These are phyloP conservation scores for Omphalotus guepiniiformis DNA, from an alignment of 768 basidiomycete genomes.

Conservation along the genomic window DNA sequence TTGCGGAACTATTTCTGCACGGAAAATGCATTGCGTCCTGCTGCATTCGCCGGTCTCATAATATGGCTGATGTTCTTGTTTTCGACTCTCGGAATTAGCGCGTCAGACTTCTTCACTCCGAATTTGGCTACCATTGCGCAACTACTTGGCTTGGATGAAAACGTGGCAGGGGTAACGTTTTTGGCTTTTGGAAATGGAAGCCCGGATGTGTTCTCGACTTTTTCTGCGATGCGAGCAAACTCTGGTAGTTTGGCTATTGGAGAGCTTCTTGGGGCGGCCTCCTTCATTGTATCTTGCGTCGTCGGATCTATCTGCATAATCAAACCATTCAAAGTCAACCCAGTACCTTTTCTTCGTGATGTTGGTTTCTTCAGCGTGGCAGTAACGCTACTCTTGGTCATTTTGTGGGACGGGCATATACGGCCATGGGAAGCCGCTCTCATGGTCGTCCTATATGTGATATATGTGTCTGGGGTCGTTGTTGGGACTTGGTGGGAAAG, in stretches of 20 bases:
- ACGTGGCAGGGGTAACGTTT: conserved; percentile 94
- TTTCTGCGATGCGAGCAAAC: conserved; percentile 81
- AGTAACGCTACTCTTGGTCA: conserved; percentile 67
- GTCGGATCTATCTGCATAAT: conserved; percentile 98
- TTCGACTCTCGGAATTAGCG: conserved; percentile 91
- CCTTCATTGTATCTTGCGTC: conserved; percentile 94
- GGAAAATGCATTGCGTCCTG: conserved; percentile 45
- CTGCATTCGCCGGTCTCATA: conserved; percentile 59
- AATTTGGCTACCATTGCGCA: conserved; percentile 89
- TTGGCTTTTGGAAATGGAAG: conserved; percentile 97
- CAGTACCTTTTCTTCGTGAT: conserved; percentile 83
- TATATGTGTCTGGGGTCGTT: conserved; percentile 77
- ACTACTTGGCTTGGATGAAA: conserved; percentile 83
- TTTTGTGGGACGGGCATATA: conserved; percentile 75
- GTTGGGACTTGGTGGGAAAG: conserved; percentile 73
- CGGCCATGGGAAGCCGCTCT: conserved; percentile 64
- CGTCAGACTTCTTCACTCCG: conserved; percentile 96
- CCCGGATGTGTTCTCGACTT: conserved; percentile 94
- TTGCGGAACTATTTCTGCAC: conserved; percentile 71
- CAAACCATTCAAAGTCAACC: conserved; percentile 85
- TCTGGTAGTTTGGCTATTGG: conserved; percentile 92
- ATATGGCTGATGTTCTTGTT: conserved; percentile 90
- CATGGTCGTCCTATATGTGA: conserved; percentile 69
- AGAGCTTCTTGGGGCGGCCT: conserved; percentile 90
- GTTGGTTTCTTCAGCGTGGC: conserved; percentile 92